Percentiles rank a stretch among this genome's conserved stretches.
Conservation (phyloP, 164 flowering plant genomes). For the Hamamelis virginiana region DNA sequence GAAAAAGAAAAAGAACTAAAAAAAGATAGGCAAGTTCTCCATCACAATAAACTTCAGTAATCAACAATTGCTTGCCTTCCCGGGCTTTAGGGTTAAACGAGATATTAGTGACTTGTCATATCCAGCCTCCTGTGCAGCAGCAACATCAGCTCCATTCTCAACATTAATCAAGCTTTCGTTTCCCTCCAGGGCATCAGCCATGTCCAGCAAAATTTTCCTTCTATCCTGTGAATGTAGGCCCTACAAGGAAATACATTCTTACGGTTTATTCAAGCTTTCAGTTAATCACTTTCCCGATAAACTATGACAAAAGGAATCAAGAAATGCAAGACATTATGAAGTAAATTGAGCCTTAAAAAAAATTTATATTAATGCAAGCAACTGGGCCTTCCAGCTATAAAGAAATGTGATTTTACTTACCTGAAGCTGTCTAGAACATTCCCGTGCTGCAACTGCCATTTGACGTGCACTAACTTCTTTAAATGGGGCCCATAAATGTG, state of each 20-base stretch:
- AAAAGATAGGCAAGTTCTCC: background rate
- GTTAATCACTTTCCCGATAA: background rate
- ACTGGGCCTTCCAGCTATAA: background rate
- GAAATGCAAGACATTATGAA: background rate
- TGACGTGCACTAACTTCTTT: conserved; percentile 60
- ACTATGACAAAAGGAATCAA: background rate
- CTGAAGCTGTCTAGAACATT: conserved; percentile 80
- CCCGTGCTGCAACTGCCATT: conserved; percentile 91
- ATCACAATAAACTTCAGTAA: background rate
- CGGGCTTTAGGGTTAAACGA: conserved; percentile 68
- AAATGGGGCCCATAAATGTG: conserved; percentile 48
- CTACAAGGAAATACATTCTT: conserved; percentile 34
- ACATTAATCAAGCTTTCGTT: conserved; percentile 50
- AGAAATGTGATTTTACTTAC: conserved; percentile 27
- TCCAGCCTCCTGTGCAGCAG: conserved; percentile 62
- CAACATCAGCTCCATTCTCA: conserved; percentile 86
- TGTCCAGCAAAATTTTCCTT: conserved; percentile 64
- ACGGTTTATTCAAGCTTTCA: background rate
- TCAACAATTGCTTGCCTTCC: conserved; percentile 51
- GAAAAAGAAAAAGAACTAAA: conserved; percentile 1
- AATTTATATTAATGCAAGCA: background rate
- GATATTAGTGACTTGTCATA: conserved; percentile 76
- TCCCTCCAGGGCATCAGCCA: conserved; percentile 77
- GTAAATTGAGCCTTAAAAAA: background rate
- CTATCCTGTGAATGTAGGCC: conserved; percentile 57